Evolutionary conservation across 495 filamentous ascomycete genomes (phyloP).

Genomic region (Xylaria flabelliformis): DNA sequence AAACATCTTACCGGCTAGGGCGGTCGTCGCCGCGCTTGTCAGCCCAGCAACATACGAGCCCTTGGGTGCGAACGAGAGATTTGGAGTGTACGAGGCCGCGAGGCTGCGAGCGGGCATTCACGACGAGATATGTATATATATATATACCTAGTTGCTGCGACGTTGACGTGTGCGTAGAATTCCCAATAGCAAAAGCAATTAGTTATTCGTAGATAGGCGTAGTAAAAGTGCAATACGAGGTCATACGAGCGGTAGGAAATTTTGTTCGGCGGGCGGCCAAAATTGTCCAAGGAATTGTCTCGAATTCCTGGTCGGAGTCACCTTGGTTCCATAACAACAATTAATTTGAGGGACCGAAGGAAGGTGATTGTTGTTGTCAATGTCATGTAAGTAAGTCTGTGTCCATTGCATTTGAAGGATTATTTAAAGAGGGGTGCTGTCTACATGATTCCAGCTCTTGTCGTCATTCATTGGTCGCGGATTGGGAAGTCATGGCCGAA

Average conservation of each 20-base stretch:
- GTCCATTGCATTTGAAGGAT: not conserved
- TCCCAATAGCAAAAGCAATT: not conserved
- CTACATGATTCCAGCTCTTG: conserved; percentile 1
- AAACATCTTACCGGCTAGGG: conserved; percentile 4
- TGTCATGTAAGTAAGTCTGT: not conserved
- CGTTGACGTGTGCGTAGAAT: not conserved
- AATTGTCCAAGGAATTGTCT: not conserved
- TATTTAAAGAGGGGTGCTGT: not conserved
- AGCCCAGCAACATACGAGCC: conserved; percentile 11
- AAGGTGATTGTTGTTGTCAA: not conserved
- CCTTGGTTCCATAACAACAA: conserved; percentile 2
- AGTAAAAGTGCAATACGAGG: not conserved
- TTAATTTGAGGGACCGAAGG: not conserved
- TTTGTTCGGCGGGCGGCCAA: not conserved
- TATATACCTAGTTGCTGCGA: not conserved
- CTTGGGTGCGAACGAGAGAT: not conserved
- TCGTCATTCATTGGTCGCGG: conserved; percentile 7
- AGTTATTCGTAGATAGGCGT: not conserved
- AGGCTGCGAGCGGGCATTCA: not conserved
- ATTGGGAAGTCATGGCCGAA: not conserved
- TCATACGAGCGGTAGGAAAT: not conserved
- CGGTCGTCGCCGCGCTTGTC: conserved; percentile 13
- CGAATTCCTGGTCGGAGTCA: not conserved
- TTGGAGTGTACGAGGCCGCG: not conserved
- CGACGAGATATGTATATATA: not conserved